Percentiles rank a stretch among this genome's conserved stretches.
Conservation (phyloP, 179 eudicot species). For the Drosera spatulata region DNA sequence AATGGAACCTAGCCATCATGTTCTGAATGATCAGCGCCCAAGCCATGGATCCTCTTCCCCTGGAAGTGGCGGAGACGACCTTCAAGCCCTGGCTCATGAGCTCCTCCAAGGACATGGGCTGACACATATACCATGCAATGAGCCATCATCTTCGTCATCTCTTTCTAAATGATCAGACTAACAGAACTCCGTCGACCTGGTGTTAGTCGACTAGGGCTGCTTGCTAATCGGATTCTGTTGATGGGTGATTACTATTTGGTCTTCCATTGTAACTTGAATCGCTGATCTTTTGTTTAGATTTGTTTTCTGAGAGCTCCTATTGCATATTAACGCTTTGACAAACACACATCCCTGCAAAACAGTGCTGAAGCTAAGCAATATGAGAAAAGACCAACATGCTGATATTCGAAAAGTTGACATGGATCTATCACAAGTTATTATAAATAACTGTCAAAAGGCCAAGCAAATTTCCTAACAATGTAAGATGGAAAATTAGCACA, state of each 20-base stretch:
- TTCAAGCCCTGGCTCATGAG: slow-evolving; percentile 62
- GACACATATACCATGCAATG: slow-evolving; percentile 28
- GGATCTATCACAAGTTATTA: no score
- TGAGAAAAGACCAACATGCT: no score
- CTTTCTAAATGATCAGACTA: slow-evolving; percentile 24
- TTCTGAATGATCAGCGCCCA: slow-evolving; percentile 14
- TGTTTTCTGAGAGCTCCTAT: no score
- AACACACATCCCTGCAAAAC: no score
- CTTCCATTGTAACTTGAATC: not conserved
- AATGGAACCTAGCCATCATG: slow-evolving; percentile 30
- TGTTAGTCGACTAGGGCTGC: not conserved
- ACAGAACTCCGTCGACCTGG: slow-evolving; percentile 6
- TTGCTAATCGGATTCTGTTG: not conserved
- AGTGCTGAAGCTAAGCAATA: no score
- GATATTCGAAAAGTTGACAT: no score
- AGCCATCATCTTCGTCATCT: slow-evolving; percentile 41
- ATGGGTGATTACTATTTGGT: not conserved
- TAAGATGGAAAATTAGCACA: no score
- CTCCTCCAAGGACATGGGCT: slow-evolving; percentile 37
- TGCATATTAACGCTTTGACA: no score
- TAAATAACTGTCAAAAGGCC: no score
- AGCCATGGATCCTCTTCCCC: slow-evolving; percentile 14
- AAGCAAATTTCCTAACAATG: no score
- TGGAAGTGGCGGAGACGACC: slow-evolving; percentile 30
- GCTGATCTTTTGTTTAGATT: not conserved